Conservation (phyloP, 805 yeast genomes). For the Ogataea sp. region DNA sequence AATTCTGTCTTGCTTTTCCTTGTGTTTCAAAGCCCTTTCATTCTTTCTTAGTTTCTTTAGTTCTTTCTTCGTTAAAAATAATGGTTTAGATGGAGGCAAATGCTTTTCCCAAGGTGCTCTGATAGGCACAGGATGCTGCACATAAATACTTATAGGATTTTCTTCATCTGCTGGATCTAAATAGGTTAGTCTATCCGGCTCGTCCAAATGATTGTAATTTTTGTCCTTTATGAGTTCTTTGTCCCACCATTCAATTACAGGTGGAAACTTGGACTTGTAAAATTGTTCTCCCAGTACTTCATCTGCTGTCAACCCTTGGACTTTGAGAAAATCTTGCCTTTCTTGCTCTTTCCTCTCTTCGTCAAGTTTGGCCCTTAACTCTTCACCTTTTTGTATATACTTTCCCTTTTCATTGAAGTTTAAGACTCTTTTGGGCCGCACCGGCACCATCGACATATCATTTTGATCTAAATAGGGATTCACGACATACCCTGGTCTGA, state of each 20-base stretch:
- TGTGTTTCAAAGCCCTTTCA: conserved; percentile 51
- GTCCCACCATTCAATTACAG: conserved; percentile 89
- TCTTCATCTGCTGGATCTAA: conserved; percentile 29
- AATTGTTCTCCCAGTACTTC: conserved; percentile 45
- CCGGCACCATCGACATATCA: conserved; percentile 12
- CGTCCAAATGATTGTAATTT: conserved; percentile 28
- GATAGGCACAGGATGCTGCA: conserved; percentile 76
- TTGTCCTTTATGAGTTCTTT: conserved; percentile 35
- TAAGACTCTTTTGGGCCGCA: conserved; percentile 29
- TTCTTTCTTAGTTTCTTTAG: conserved; percentile 64
- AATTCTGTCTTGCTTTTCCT: conserved; percentile 70
- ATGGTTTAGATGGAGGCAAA: conserved; percentile 30
- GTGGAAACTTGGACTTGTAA: conserved; percentile 44
- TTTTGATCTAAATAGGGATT: conserved; percentile 26
- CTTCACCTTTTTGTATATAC: conserved; percentile 45
- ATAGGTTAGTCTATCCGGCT: conserved; percentile 20
- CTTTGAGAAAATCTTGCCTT: conserved; percentile 20
- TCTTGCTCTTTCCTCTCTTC: conserved; percentile 27
- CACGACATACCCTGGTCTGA: conserved; percentile 19
- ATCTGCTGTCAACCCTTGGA: conserved; percentile 44
- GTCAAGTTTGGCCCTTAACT: conserved; percentile 33
- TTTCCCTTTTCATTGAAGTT: conserved; percentile 58
- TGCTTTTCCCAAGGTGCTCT: conserved; percentile 50
- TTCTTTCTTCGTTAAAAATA: conserved; percentile 72
- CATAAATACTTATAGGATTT: conserved; percentile 53